phyloP scores from a whole-genome alignment of 345 rosid species.

The Theobroma cacao region DNA sequence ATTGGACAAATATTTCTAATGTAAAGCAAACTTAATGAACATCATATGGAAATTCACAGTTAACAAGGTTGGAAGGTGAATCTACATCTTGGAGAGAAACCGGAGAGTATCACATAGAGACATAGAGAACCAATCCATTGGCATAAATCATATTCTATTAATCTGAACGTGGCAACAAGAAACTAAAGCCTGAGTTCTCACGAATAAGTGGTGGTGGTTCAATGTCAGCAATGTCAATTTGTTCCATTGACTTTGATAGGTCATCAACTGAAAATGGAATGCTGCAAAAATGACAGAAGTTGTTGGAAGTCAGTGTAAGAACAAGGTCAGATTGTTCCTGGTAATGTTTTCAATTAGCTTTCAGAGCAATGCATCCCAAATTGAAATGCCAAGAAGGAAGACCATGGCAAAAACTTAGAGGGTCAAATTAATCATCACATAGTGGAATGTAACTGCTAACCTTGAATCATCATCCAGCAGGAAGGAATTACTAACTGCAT shows the following conservation, averaged over 20 bases:
- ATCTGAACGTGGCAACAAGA: conserved; percentile 76
- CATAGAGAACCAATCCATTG: neutral
- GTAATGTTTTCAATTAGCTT: neutral
- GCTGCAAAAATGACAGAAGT: conserved; percentile 45
- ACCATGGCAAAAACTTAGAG: neutral
- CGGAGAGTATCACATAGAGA: neutral
- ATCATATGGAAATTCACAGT: neutral
- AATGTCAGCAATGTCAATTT: conserved; percentile 75
- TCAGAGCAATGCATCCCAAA: neutral
- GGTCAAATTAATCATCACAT: conserved; percentile 11
- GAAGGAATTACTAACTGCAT: conserved; percentile 92
- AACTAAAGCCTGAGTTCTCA: conserved; percentile 88
- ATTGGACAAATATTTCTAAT: neutral
- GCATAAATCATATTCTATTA: neutral
- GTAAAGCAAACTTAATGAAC: neutral
- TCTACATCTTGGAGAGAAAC: neutral
- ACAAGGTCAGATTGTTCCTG: neutral
- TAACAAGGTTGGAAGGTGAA: neutral
- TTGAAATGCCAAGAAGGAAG: neutral
- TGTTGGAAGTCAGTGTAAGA: conserved; percentile 10
- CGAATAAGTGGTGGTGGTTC: conserved; percentile 88
- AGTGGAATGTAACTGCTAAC: conserved; percentile 20
- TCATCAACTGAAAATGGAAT: conserved; percentile 98
- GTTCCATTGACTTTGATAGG: conserved; percentile 91
- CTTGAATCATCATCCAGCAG: conserved; percentile 95